Conservation (phyloP, 2,329 filamentous ascomycete species). For the Cordyceps fumosorosea region DNA sequence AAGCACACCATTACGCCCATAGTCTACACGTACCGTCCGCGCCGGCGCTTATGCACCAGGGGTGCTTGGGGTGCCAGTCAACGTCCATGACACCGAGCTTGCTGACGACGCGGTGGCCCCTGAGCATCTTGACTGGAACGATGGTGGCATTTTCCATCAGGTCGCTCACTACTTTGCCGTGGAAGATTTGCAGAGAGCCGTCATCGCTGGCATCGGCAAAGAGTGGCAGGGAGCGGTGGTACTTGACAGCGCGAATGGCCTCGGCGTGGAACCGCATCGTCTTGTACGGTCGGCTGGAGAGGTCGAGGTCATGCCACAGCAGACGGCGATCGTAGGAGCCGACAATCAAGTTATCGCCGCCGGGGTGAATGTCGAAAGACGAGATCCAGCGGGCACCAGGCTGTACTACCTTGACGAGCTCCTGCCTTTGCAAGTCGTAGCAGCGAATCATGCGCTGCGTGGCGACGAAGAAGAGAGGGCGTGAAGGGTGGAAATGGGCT, state of each 20-base stretch:
- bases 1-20: constrained; percentile 55
- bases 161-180: constrained; percentile 90
- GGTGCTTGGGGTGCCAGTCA: constrained; percentile 91
- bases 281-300: constrained; percentile 87
- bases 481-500: constrained; percentile 88
- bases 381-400: constrained; percentile 92
- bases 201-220: constrained; percentile 96
- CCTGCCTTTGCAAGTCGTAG: constrained; percentile 88
- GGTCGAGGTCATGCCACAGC: constrained; percentile 93
- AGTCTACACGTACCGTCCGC: constrained; percentile 88
- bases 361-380: constrained; percentile 85
- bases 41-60: constrained; percentile 90
- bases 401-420: constrained; percentile 86
- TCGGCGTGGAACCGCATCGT: constrained; percentile 91
- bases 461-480: constrained; percentile 91
- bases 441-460: constrained; percentile 89
- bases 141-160: constrained; percentile 95
- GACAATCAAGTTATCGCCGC: constrained; percentile 89
- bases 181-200: constrained; percentile 90
- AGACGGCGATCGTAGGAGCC: constrained; percentile 91
- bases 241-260: constrained; percentile 83
- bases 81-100: constrained; percentile 88
- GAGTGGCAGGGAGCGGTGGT: constrained; percentile 74
- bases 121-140: constrained; percentile 89
- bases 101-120: constrained; percentile 79